A percentile compares a stretch with the other conserved stretches of the same genome.
These are phyloP conservation scores for Leishmania mexicana DNA, from an alignment of 208 protist species.

Conservation along the genomic window DNA sequence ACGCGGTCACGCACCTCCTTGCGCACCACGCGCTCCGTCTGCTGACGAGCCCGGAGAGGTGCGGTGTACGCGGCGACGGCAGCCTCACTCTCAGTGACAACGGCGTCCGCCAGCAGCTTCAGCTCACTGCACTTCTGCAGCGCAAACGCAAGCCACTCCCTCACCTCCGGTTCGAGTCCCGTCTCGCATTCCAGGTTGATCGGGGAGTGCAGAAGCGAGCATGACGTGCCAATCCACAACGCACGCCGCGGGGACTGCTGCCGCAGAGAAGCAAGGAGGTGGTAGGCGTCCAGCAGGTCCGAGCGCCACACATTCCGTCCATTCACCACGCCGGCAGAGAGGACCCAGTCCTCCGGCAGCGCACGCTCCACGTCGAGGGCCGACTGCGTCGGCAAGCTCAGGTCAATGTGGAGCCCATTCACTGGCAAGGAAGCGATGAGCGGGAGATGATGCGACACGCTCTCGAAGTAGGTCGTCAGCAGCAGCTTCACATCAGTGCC, in stretches of 20 bases:
- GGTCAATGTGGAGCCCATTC: constrained; percentile 85
- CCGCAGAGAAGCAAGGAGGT: constrained; percentile 30
- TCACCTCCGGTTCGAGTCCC: constrained; percentile 51
- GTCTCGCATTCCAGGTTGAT: constrained; percentile 67
- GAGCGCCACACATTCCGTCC: constrained; percentile 87
- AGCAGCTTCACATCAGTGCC: constrained; percentile 42
- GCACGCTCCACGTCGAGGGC: constrained; percentile 36
- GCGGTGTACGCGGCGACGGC: constrained; percentile 46
- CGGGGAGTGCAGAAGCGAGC: constrained; percentile 83
- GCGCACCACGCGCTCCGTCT: constrained; percentile 40
- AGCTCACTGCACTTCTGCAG: constrained; percentile 86
- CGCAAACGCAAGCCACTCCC: constrained; percentile 78
- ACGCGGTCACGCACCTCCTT: constrained; percentile 38
- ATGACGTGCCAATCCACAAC: constrained; percentile 78
- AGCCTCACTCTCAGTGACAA: constrained; percentile 27
- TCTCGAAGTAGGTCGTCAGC: constrained; percentile 88
- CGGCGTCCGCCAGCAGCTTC: constrained; percentile 44
- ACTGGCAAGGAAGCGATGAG: constrained; percentile 50
- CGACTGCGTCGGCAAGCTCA: constrained; percentile 36
- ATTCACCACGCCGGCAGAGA: constrained; percentile 84
- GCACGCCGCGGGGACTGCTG: constrained; percentile 23
- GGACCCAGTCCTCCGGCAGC: constrained; percentile 50
- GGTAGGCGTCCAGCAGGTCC: constrained; percentile 40
- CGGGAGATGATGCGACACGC: constrained; percentile 53
- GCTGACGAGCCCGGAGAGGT: constrained; percentile 29